A percentile compares a stretch with the other conserved stretches of the same genome.
These are phyloP conservation scores for Xylariaceae sp. DNA, from an alignment of 2,329 filamentous ascomycete species.

Conservation along the genomic window DNA sequence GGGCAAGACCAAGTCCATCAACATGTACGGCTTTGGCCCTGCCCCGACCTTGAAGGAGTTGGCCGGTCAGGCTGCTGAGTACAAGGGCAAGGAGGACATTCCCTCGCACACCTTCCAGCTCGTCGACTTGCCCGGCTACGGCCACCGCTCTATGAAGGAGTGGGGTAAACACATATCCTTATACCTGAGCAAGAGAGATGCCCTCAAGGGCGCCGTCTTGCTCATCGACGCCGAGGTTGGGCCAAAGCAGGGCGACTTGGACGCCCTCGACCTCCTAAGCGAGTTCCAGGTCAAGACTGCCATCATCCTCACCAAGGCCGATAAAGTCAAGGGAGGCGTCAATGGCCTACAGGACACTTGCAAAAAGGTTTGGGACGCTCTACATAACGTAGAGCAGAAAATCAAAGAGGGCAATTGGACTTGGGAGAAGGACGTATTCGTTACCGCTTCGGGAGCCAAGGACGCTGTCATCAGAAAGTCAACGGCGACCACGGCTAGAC, in stretches of 20 bases:
- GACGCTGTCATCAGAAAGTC: conserved; percentile 19
- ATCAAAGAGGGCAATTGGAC: conserved; percentile 20
- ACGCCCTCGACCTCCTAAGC: conserved; percentile 45
- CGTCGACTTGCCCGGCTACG: conserved; percentile 51
- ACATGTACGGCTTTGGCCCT: conserved; percentile 52
- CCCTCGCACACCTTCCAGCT: conserved; percentile 46
- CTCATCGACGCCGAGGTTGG: conserved; percentile 52
- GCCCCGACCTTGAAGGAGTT: conserved; percentile 24
- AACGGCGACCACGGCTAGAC: conserved; percentile 24
- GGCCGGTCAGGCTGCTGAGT: conserved; percentile 15
- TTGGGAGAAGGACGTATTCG: conserved; percentile 30
- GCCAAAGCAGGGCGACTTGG: conserved; percentile 44
- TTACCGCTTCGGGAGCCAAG: conserved; percentile 28
- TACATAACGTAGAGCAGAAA: conserved; percentile 19
- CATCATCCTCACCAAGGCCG: conserved; percentile 55
- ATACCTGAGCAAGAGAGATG: conserved; percentile 45
- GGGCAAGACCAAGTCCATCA: conserved; percentile 53
- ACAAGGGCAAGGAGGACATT: conserved; percentile 33
- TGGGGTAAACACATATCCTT: conserved; percentile 52
- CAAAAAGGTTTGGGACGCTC: conserved; percentile 25
- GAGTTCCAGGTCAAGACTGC: conserved; percentile 42
- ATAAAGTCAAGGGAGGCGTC: conserved; percentile 39
- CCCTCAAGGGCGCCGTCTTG: conserved; percentile 49
- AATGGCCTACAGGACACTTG: conserved; percentile 24
- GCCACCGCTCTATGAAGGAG: conserved; percentile 40